phyloP scores from a whole-genome alignment of 1,139 yeast species.

The Ogataea hybrid region DNA sequence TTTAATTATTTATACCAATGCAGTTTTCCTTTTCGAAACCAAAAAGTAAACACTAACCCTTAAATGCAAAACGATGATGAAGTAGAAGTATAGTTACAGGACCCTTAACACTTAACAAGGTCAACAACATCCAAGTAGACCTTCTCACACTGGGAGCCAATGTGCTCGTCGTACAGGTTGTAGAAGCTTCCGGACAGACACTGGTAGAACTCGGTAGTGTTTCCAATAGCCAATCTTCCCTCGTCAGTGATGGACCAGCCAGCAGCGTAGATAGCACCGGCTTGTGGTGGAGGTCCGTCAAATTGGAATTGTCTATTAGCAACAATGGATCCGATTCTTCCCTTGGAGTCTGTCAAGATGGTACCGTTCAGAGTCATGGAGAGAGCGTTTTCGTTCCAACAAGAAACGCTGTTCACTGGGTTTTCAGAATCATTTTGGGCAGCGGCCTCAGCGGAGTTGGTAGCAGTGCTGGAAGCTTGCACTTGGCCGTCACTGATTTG shows the following conservation, averaged over 20 bases:
- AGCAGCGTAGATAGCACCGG: slow-evolving; percentile 82
- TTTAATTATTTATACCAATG: slow-evolving; percentile 7
- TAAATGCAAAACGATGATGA: slow-evolving; percentile 15
- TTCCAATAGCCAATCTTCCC: slow-evolving; percentile 71
- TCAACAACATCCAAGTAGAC: slow-evolving; percentile 67
- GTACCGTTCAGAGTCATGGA: slow-evolving; percentile 52
- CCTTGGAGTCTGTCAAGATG: slow-evolving; percentile 56
- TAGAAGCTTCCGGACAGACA: slow-evolving; percentile 78
- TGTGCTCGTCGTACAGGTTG: slow-evolving; percentile 72
- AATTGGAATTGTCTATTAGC: slow-evolving; percentile 88
- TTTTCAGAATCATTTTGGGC: slow-evolving; percentile 26
- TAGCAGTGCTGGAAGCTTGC: slow-evolving; percentile 29
- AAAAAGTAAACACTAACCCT: slow-evolving; percentile 10
- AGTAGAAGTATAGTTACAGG: slow-evolving; percentile 5
- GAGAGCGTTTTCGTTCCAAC: slow-evolving; percentile 51
- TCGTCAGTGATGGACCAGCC: slow-evolving; percentile 74
- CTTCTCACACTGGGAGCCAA: slow-evolving; percentile 64
- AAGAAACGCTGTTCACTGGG: slow-evolving; percentile 43
- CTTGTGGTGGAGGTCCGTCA: slow-evolving; percentile 91
- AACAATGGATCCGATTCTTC: slow-evolving; percentile 80
- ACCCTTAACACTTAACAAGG: slow-evolving; percentile 55
- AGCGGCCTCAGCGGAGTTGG: slow-evolving; percentile 30
- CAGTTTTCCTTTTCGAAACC: slow-evolving; percentile 13
- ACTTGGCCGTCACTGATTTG: slow-evolving; percentile 43
- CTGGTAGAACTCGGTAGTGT: slow-evolving; percentile 64